Evolutionary conservation across 1,284 basidiomycete genomes (phyloP).

Genomic region (Phenoliferia sp.): DNA sequence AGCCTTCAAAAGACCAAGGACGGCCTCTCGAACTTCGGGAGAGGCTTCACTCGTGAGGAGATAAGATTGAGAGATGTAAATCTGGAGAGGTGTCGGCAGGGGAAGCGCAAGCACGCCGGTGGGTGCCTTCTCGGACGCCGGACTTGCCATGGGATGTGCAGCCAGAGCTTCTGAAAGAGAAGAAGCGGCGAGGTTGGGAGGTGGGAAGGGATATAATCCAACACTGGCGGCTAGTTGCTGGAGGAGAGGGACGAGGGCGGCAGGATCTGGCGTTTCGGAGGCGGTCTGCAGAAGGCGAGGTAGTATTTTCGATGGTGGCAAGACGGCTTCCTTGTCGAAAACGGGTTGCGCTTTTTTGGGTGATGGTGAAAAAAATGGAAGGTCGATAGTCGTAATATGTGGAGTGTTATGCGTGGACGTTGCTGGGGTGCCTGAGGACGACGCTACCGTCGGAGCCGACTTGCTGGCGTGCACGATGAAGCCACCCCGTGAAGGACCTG

Average conservation of each 20-base stretch:
- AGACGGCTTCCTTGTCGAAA: constrained; percentile 11
- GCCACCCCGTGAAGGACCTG: constrained; percentile 26
- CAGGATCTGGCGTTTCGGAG: background rate
- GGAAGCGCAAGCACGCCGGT: background rate
- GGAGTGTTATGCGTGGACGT: background rate
- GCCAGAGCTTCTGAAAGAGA: constrained; percentile 26
- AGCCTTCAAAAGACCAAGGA: constrained; percentile 26
- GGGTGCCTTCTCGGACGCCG: background rate
- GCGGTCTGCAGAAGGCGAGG: constrained; percentile 16
- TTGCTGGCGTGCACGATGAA: constrained; percentile 28
- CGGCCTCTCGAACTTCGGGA: constrained; percentile 9
- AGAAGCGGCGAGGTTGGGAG: constrained; percentile 24
- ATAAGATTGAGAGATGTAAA: constrained; percentile 31
- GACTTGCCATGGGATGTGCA: constrained; percentile 1
- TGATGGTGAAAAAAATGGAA: constrained; percentile 6
- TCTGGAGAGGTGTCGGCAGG: constrained; percentile 21
- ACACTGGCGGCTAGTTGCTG: constrained; percentile 22
- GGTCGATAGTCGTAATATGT: constrained; percentile 4
- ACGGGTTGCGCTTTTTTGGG: background rate
- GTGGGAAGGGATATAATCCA: constrained; percentile 29
- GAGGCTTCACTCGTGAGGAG: constrained; percentile 15
- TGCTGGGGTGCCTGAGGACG: constrained; percentile 11
- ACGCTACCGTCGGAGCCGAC: constrained; percentile 25
- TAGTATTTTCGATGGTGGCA: constrained; percentile 28
- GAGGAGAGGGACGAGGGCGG: constrained; percentile 16